Evolutionary conservation across 1,139 yeast species (phyloP).

Genomic region (Debaryomyces coudertii): DNA sequence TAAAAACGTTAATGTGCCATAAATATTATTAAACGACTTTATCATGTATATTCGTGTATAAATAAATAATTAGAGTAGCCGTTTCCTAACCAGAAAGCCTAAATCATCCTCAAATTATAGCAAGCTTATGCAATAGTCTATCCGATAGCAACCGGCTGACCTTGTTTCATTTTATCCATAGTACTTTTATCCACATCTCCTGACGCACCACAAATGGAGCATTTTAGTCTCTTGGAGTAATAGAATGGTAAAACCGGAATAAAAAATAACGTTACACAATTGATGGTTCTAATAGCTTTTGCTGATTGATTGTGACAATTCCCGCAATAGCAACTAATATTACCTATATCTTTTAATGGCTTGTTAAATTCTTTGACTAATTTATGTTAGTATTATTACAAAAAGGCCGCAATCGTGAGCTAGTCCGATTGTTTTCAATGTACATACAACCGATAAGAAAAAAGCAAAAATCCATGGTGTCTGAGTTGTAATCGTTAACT

Average conservation of each 20-base stretch:
- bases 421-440: not conserved
- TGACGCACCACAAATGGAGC: constrained; percentile 49
- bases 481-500: not conserved
- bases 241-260: constrained; percentile 50
- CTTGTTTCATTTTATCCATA: constrained; percentile 36
- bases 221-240: constrained; percentile 40
- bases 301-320: constrained; percentile 53
- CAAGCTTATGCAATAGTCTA: constrained; percentile 11
- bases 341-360: constrained; percentile 31
- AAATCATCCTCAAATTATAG: not conserved
- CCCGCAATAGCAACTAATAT: constrained; percentile 37
- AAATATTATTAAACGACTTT: not conserved
- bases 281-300: constrained; percentile 44
- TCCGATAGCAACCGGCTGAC: constrained; percentile 49
- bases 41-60: constrained; percentile 4
- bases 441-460: constrained; percentile 37
- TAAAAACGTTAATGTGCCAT: constrained; percentile 1
- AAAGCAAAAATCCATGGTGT: constrained; percentile 33
- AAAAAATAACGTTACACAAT: constrained; percentile 48
- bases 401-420: constrained; percentile 2
- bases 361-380: constrained; percentile 35
- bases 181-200: constrained; percentile 39
- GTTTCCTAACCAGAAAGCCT: constrained; percentile 2
- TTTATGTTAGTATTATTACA: constrained; percentile 4
- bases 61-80: constrained; percentile 8